These are phyloP conservation scores for Massariosphaeria phaeospora DNA, from an alignment of 495 filamentous ascomycete species.

Conservation along the genomic window DNA sequence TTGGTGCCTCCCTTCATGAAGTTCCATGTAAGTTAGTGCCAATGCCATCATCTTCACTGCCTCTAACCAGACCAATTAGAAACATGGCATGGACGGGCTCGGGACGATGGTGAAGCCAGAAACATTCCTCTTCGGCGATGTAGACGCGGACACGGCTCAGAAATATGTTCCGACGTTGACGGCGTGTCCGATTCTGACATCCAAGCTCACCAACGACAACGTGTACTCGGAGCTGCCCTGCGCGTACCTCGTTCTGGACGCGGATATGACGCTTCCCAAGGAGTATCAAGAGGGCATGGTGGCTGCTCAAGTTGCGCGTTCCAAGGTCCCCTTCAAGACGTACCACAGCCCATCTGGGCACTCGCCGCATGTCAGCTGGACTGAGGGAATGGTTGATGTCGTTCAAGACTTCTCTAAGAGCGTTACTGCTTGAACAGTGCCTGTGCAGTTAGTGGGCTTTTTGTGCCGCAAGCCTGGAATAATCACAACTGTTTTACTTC, in stretches of 20 bases:
- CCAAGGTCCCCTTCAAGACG: too few relatives aligned
- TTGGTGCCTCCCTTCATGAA: neutral
- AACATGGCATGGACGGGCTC: neutral
- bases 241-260: conserved; percentile 39
- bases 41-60: neutral
- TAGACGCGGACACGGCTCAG: neutral
- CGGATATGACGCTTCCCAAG: conserved; percentile 18
- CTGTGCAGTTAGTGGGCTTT: too few relatives aligned
- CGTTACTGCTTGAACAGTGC: too few relatives aligned
- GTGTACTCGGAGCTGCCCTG: conserved; percentile 38
- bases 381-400: too few relatives aligned
- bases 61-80: neutral
- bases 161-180: conserved; percentile 31
- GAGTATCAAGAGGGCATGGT: conserved; percentile 2
- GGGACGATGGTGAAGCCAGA: neutral
- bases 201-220: conserved; percentile 37
- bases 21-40: neutral
- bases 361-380: too few relatives aligned
- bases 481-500: too few relatives aligned
- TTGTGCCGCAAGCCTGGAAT: too few relatives aligned
- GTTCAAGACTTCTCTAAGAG: too few relatives aligned
- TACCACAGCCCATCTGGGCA: too few relatives aligned
- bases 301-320: too few relatives aligned
- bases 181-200: conserved; percentile 34
- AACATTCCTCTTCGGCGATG: conserved; percentile 10